phyloP scores from a whole-genome alignment of 2,329 filamentous ascomycete species.

The Ilyonectria robusta region DNA sequence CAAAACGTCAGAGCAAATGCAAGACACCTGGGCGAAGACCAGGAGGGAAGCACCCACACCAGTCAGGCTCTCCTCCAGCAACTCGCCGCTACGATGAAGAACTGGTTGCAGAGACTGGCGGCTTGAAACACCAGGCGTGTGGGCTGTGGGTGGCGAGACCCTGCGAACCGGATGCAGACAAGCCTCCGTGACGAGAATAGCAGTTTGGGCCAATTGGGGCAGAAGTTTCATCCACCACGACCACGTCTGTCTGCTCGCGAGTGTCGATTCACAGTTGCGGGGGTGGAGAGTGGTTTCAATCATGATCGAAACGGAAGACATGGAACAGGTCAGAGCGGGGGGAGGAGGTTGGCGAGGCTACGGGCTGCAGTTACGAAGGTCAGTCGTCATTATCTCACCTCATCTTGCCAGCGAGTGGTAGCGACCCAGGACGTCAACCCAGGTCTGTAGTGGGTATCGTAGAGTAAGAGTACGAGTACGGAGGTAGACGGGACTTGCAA shows the following conservation, averaged over 20 bases:
- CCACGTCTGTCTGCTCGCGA: neutral
- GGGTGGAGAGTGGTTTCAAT: neutral
- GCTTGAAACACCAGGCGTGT: slow-evolving; percentile 10
- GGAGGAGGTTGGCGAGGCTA: neutral
- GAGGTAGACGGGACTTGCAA: neutral
- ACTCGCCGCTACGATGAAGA: neutral
- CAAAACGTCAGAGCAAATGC: slow-evolving; percentile 7
- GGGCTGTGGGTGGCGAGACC: slow-evolving; percentile 8
- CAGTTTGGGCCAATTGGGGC: slow-evolving; percentile 13
- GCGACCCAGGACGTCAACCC: neutral
- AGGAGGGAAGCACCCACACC: neutral
- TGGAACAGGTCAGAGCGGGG: neutral
- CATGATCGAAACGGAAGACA: slow-evolving; percentile 1
- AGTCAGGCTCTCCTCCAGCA: neutral
- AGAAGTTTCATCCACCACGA: slow-evolving; percentile 6
- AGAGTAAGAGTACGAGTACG: neutral
- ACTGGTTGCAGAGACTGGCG: neutral
- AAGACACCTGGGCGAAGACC: neutral
- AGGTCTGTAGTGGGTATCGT: neutral
- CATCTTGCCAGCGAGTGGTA: neutral
- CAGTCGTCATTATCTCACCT: slow-evolving; percentile 5
- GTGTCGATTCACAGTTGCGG: neutral
- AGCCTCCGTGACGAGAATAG: slow-evolving; percentile 16
- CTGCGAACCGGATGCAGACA: neutral
- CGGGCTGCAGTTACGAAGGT: neutral